phyloP scores from a whole-genome alignment of 2,329 filamentous ascomycete genomes.

The Nectriaceae sp. region DNA sequence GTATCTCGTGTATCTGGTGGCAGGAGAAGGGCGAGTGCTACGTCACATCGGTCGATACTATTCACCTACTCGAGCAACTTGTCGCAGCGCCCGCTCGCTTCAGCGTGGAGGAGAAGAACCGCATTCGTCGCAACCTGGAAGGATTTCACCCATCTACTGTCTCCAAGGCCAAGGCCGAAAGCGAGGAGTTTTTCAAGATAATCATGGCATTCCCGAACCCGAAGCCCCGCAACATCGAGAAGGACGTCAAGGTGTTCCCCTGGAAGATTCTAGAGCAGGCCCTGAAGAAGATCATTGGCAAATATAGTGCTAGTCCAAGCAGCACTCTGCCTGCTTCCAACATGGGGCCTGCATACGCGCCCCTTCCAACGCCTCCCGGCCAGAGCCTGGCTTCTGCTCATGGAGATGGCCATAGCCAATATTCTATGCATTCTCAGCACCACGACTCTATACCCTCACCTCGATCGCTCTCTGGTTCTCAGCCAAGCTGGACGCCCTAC shows the following conservation, averaged over 20 bases:
- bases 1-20: conserved; percentile 98
- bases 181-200: conserved; percentile 96
- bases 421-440: conserved; percentile 44
- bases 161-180: conserved; percentile 88
- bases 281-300: conserved; percentile 96
- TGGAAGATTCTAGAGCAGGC: conserved; percentile 89
- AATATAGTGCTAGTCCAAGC: conserved; percentile 69
- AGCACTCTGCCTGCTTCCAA: conserved; percentile 40
- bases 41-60: conserved; percentile 96
- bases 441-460: conserved; percentile 55
- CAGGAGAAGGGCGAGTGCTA: conserved; percentile 87
- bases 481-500: conserved; percentile 52
- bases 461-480: conserved; percentile 50
- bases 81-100: conserved; percentile 76
- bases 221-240: conserved; percentile 97
- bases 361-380: conserved; percentile 49
- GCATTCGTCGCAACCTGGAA: conserved; percentile 92
- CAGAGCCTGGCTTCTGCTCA: conserved; percentile 35
- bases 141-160: conserved; percentile 92
- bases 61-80: conserved; percentile 88
- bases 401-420: conserved; percentile 37
- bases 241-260: conserved; percentile 97
- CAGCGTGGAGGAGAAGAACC: conserved; percentile 97
- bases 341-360: conserved; percentile 44
- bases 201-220: conserved; percentile 97